phyloP scores from a whole-genome alignment of 305 asterid species.

The Nicotiana rustica region DNA sequence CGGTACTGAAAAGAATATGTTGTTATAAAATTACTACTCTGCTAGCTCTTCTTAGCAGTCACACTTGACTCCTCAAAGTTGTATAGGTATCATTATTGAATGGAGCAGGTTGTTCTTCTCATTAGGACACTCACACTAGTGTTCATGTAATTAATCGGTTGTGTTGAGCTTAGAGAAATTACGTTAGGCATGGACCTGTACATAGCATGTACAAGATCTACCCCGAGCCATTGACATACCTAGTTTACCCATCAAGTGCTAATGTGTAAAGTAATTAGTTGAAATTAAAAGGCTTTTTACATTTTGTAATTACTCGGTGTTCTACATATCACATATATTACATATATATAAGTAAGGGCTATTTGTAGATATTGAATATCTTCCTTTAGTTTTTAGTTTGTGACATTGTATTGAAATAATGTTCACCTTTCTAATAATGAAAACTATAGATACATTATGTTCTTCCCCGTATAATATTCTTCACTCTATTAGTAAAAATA shows the following conservation, averaged over 20 bases:
- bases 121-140: not conserved
- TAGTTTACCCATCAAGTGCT: no score
- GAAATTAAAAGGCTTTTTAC: no score
- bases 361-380: no score
- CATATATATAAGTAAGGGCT: no score
- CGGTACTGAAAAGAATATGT: no score
- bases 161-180: not conserved
- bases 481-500: not conserved
- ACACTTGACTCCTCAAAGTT: not conserved
- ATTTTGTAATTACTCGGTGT: no score
- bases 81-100: not conserved
- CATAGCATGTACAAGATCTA: constrained; percentile 16
- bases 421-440: not conserved
- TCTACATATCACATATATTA: no score
- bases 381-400: no score
- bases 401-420: not conserved
- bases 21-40: no score
- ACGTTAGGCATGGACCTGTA: not conserved
- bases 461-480: not conserved
- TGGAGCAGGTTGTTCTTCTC: no score
- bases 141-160: not conserved
- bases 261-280: no score
- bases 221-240: not conserved
- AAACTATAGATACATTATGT: not conserved
- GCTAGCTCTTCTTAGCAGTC: no score